Conservation (phyloP, 768 basidiomycete genomes). For the Russula olivacea region DNA sequence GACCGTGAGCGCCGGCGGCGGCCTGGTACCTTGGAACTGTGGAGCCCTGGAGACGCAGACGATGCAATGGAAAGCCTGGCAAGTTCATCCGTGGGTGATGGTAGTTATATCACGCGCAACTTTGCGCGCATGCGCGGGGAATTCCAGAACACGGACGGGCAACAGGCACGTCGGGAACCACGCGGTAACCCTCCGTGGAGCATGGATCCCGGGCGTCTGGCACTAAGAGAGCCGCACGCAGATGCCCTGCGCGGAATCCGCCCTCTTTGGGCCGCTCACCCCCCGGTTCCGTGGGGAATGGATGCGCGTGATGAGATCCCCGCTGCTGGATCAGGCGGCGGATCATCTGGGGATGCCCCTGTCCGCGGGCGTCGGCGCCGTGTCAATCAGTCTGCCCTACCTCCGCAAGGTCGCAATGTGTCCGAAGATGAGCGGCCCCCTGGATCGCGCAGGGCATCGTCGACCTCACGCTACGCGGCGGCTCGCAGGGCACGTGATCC, state of each 20-base stretch:
- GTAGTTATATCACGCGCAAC: constrained; percentile 2
- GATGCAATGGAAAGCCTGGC: constrained; percentile 5
- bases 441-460: constrained; percentile 15
- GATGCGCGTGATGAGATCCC: constrained; percentile 6
- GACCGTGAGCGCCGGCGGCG: constrained; percentile 12
- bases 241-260: constrained; percentile 18
- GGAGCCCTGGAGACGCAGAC: constrained; percentile 12
- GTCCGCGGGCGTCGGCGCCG: constrained; percentile 17
- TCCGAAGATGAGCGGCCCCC: constrained; percentile 17
- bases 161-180: constrained; percentile 9
- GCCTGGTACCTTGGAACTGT: not conserved
- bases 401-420: constrained; percentile 16
- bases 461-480: constrained; percentile 12
- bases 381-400: constrained; percentile 14
- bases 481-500: constrained; percentile 18
- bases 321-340: not conserved
- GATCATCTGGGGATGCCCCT: not conserved
- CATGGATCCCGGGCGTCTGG: constrained; percentile 7
- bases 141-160: constrained; percentile 3
- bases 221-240: constrained; percentile 13
- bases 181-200: constrained; percentile 3
- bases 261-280: constrained; percentile 15
- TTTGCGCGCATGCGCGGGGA: constrained; percentile 15
- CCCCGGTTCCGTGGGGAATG: constrained; percentile 11
- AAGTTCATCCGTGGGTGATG: not conserved